Percentiles rank a stretch among this genome's conserved stretches.
phyloP scores from a whole-genome alignment of 2,329 filamentous ascomycete species.

The Stachybotrys elegans region DNA sequence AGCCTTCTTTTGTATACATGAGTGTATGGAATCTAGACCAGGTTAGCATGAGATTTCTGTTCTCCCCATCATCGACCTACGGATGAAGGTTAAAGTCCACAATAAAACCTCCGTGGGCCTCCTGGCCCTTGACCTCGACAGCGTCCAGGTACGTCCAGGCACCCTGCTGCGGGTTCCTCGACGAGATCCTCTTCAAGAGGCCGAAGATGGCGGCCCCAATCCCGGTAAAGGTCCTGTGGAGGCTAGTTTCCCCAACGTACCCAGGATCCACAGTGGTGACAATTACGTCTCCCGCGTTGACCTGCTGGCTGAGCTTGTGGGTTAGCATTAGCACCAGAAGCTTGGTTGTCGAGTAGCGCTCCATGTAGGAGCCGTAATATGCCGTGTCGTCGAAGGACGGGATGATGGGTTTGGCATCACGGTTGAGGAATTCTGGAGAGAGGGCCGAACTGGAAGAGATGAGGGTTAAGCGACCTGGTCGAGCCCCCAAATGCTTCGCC shows the following conservation, averaged over 20 bases:
- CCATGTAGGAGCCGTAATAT: background rate
- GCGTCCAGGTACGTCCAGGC: constrained; percentile 15
- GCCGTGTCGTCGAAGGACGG: constrained; percentile 4
- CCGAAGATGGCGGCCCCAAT: background rate
- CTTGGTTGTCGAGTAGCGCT: constrained; percentile 16
- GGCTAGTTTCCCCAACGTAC: constrained; percentile 10
- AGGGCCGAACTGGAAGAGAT: background rate
- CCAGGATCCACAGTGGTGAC: constrained; percentile 17
- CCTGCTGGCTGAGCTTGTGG: constrained; percentile 9
- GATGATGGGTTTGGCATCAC: constrained; percentile 1
- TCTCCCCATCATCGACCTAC: constrained; percentile 11
- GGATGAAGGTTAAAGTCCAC: constrained; percentile 14
- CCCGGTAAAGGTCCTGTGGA: constrained; percentile 7
- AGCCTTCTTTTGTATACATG: constrained; percentile 3
- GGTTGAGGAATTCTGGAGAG: background rate
- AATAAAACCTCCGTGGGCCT: constrained; percentile 15
- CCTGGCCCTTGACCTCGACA: constrained; percentile 12
- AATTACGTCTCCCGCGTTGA: constrained; percentile 13
- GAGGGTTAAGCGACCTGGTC: background rate
- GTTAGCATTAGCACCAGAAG: constrained; percentile 12
- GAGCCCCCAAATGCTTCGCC: background rate
- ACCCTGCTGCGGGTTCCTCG: constrained; percentile 7
- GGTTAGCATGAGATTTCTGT: background rate
- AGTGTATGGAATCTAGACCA: background rate
- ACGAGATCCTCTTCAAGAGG: background rate